phyloP scores from a whole-genome alignment of 208 protist species.

The Phytomonas sp. region DNA sequence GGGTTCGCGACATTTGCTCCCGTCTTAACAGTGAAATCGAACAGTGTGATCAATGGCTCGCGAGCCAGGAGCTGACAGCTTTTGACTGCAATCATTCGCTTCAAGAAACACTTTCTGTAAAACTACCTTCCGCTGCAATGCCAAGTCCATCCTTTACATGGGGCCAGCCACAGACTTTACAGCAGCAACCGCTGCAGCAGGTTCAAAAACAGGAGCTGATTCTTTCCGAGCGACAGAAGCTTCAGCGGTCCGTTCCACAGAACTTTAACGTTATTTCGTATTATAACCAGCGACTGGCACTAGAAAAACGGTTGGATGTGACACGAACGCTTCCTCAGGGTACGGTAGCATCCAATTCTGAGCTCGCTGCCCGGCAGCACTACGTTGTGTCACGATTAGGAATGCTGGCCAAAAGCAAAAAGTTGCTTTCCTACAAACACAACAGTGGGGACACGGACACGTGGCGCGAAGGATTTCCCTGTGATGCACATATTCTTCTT shows the following conservation, averaged over 20 bases:
- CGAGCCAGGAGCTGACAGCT: constrained; percentile 27
- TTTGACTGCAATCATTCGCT: constrained; percentile 64
- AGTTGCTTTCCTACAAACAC: constrained; percentile 36
- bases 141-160: background rate
- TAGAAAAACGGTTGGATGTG: constrained; percentile 55
- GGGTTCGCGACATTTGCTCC: constrained; percentile 46
- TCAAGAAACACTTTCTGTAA: constrained; percentile 31
- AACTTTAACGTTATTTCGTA: constrained; percentile 41
- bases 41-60: constrained; percentile 55
- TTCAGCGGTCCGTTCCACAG: constrained; percentile 20
- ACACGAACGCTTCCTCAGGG: constrained; percentile 34
- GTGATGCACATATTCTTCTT: constrained; percentile 69
- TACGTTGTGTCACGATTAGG: constrained; percentile 17
- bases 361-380: constrained; percentile 24
- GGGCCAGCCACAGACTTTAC: constrained; percentile 5
- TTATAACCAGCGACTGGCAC: constrained; percentile 54
- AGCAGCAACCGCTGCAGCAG: background rate
- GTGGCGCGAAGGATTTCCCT: constrained; percentile 49
- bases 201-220: background rate
- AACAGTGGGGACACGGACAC: constrained; percentile 32
- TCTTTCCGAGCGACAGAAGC: constrained; percentile 9
- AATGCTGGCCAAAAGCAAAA: constrained; percentile 24
- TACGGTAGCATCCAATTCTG: constrained; percentile 18
- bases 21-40: constrained; percentile 45
- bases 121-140: constrained; percentile 8